Base-by-base conservation (phyloP, 148 eudicot genomes). In the Silene latifolia region DNA sequence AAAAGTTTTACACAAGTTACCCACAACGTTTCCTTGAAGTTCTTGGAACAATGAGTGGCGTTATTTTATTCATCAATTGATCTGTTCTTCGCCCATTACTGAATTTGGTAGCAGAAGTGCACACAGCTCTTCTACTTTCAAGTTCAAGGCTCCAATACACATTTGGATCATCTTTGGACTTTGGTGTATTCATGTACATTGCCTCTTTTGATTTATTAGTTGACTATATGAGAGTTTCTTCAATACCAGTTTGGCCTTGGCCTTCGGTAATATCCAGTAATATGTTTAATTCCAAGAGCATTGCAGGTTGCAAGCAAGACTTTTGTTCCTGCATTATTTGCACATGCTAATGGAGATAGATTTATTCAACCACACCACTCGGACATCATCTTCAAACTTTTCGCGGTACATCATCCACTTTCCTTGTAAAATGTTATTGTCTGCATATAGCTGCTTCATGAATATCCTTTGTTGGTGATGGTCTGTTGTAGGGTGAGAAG, bases 341-440 rank as follows among this genome's bases (percentile, higher is more conserved):
- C 89, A 65, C 98, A 93, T 88, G 98, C 92, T 73, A 88, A 86
- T 53, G 96, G 81, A 71, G 98, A 93, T 85, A 93, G 87, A 72
- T 93, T 93, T 70, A 82, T 93, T 75, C 90, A 88, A 69, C 86
- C 93, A 48, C 88, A 72, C 77, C 98, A 93, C 73, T 89, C 92
- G 60, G 98, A 93, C 58, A 78, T 87, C 74, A 89, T 93, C 75
- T 88, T 77, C 77, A 81, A 86, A 78, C 82, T 84, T 19, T 93
- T 87, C 71, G 86, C 88, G 92, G 98, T 93, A 85, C 66, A 23
- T 59, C 64, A 59, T 66, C 21, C 59, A 59, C 57, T 65, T 48
- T 58, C 65, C 29, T 46, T 0, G 69, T 24, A 42, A 48, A 51
- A 12, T 56, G 27, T 24, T 32, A 35, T 6, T 19, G 70, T 24